phyloP scores from a whole-genome alignment of 148 eudicot species.

The Limonium bicolor region DNA sequence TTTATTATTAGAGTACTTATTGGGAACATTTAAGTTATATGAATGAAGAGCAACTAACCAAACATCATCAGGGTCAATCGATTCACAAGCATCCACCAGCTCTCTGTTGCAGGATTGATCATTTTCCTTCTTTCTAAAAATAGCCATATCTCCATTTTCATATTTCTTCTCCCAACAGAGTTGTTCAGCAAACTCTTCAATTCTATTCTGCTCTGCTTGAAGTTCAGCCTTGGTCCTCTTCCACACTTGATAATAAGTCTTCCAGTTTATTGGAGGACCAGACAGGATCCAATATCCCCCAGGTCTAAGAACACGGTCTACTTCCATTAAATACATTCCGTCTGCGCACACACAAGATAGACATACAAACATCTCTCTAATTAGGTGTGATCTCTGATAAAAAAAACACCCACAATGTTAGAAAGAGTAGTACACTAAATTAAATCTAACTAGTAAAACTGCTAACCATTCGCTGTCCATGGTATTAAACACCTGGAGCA shows the following conservation, averaged over 20 bases:
- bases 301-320: constrained; percentile 74
- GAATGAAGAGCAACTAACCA: constrained; percentile 25
- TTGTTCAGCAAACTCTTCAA: constrained; percentile 48
- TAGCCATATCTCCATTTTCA: constrained; percentile 69
- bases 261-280: constrained; percentile 78
- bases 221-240: constrained; percentile 49
- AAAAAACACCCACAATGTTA: no score
- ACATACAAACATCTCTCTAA: no score
- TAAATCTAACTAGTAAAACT: no score
- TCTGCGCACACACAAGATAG: constrained; percentile 30
- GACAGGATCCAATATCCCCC: constrained; percentile 78
- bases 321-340: constrained; percentile 60
- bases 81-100: constrained; percentile 26
- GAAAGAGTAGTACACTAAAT: no score
- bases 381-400: no score
- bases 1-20: background rate
- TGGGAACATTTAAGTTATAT: background rate
- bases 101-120: constrained; percentile 32
- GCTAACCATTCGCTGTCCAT: constrained; percentile 54
- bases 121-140: constrained; percentile 46
- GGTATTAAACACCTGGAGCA: constrained; percentile 75
- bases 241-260: constrained; percentile 51
- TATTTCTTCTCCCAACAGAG: constrained; percentile 89
- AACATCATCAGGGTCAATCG: constrained; percentile 52
- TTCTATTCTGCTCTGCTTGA: constrained; percentile 41